Evolutionary conservation across 2,329 filamentous ascomycete genomes (phyloP).

Genomic region (Fusarium globosum): DNA sequence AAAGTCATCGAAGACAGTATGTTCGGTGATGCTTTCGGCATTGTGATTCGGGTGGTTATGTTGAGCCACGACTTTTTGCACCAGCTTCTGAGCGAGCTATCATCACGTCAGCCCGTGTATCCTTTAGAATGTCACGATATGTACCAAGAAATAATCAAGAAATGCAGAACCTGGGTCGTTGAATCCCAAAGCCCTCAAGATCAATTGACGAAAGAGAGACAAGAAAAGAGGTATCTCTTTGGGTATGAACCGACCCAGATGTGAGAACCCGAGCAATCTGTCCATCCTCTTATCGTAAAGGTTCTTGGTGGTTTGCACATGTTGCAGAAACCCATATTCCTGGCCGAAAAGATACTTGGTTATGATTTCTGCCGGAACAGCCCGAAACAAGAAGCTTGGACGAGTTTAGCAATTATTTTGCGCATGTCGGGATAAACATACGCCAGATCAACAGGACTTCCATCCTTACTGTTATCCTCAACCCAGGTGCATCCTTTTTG

Average conservation of each 20-base stretch:
- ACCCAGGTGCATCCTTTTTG: background rate
- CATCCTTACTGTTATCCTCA: background rate
- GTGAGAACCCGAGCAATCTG: background rate
- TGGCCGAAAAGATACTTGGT: background rate
- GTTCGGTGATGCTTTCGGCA: background rate
- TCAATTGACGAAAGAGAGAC: background rate
- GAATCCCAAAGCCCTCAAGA: background rate
- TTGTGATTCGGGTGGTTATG: background rate
- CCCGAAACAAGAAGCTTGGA: background rate
- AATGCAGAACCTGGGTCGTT: conserved; percentile 4
- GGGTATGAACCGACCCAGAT: conserved; percentile 2
- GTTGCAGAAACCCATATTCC: background rate
- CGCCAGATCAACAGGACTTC: background rate
- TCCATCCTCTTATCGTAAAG: conserved; percentile 4
- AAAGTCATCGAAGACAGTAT: conserved; percentile 3
- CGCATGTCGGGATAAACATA: background rate
- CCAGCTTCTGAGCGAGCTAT: background rate
- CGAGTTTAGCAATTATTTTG: background rate
- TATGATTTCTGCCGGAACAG: conserved; percentile 7
- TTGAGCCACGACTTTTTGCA: background rate
- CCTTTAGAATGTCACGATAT: background rate
- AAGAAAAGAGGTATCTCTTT: background rate
- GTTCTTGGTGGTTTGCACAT: background rate
- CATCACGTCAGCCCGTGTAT: background rate
- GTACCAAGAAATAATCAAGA: background rate